phyloP scores from a whole-genome alignment of 75 land plant genomes.

The Sequoiadendron giganteum region DNA sequence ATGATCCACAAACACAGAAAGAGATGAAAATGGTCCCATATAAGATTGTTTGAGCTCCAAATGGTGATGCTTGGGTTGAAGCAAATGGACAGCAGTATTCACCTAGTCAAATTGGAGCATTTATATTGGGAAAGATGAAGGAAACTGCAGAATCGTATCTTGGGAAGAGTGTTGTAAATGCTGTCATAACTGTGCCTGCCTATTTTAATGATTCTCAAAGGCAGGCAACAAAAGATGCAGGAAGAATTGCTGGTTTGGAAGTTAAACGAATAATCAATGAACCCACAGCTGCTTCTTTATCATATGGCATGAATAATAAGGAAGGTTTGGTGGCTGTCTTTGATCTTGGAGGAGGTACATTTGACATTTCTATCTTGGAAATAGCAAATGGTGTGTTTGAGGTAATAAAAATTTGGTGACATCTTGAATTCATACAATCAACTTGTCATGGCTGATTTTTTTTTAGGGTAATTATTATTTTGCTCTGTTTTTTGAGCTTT shows the following conservation, averaged over 20 bases:
- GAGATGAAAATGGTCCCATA: slow-evolving; percentile 77
- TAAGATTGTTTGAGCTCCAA: slow-evolving; percentile 63
- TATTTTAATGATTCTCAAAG: slow-evolving; percentile 81
- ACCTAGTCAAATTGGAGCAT: slow-evolving; percentile 75
- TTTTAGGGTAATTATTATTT: not conserved
- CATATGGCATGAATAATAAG: slow-evolving; percentile 72
- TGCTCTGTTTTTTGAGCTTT: not conserved
- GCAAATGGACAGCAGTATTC: slow-evolving; percentile 65
- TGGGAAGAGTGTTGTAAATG: slow-evolving; percentile 56
- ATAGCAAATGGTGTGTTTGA: slow-evolving; percentile 66
- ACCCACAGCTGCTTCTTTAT: slow-evolving; percentile 74
- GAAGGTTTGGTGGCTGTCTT: slow-evolving; percentile 69
- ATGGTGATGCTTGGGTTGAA: slow-evolving; percentile 87
- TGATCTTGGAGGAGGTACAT: slow-evolving; percentile 82
- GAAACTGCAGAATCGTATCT: slow-evolving; percentile 67
- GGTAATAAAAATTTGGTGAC: slow-evolving; percentile 14
- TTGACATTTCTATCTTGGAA: slow-evolving; percentile 72
- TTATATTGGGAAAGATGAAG: slow-evolving; percentile 66
- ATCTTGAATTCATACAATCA: not conserved
- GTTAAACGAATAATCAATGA: slow-evolving; percentile 70
- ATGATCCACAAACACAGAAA: slow-evolving; percentile 65
- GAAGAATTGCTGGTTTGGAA: slow-evolving; percentile 67
- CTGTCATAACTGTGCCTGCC: slow-evolving; percentile 71
- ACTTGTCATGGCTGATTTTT: not conserved
- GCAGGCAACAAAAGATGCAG: slow-evolving; percentile 75